Percentiles rank a stretch among this genome's conserved stretches.
These are phyloP conservation scores for Oenanthe javanica DNA, from an alignment of 140 eudicot genomes.

Conservation along the genomic window DNA sequence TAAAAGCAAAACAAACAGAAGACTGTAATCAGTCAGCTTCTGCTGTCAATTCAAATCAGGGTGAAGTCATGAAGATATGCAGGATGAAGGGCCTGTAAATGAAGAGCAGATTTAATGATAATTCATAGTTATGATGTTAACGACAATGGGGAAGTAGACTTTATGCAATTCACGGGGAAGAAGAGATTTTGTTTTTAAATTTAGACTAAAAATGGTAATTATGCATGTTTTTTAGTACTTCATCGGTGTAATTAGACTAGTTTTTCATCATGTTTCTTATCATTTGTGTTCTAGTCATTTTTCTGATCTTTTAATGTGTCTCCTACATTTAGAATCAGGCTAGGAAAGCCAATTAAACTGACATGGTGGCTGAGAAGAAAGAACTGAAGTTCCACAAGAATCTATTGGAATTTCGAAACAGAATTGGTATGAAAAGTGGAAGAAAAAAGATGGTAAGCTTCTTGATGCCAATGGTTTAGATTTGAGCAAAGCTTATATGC, in stretches of 20 bases:
- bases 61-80: slow-evolving; percentile 14
- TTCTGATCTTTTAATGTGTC: not conserved
- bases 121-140: slow-evolving; percentile 19
- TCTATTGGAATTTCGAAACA: slow-evolving; percentile 76
- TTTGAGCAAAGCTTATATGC: slow-evolving; percentile 81
- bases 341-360: slow-evolving; percentile 84
- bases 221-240: not conserved
- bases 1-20: slow-evolving; percentile 13
- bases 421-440: slow-evolving; percentile 31
- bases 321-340: slow-evolving; percentile 60
- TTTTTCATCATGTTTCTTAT: not conserved
- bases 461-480: slow-evolving; percentile 90
- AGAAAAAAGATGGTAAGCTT: slow-evolving; percentile 70
- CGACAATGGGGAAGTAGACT: slow-evolving; percentile 39
- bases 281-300: not conserved
- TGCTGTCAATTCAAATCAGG: slow-evolving; percentile 18
- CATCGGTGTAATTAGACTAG: not conserved
- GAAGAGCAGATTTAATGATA: slow-evolving; percentile 29
- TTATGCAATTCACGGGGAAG: slow-evolving; percentile 63
- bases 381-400: slow-evolving; percentile 71
- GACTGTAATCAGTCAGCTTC: slow-evolving; percentile 18
- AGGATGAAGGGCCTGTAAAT: slow-evolving; percentile 23
- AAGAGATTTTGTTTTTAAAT: slow-evolving; percentile 53
- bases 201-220: slow-evolving; percentile 68
- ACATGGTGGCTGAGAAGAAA: slow-evolving; percentile 89